A percentile compares a stretch with the other conserved stretches of the same genome.
phyloP scores from a whole-genome alignment of 108 stramenopile species.

The Cylindrotheca fusiformis region DNA sequence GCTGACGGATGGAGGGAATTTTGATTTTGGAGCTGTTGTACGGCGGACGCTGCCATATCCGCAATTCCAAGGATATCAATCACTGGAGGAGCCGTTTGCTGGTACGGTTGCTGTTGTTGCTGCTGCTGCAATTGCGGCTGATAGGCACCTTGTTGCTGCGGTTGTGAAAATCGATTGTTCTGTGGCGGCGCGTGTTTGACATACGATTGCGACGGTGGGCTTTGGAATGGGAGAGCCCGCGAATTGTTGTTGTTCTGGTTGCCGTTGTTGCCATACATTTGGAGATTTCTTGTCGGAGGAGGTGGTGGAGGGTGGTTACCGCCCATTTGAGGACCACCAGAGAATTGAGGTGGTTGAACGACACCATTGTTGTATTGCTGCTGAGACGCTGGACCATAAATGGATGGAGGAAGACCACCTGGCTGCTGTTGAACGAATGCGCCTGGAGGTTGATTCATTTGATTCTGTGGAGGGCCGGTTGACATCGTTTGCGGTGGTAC shows the following conservation, averaged over 20 bases:
- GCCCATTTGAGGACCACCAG: conserved; percentile 2
- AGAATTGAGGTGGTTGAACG: conserved; percentile 4
- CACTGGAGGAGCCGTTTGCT: conserved; percentile 5
- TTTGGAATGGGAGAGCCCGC: not conserved
- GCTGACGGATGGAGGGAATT: conserved; percentile 12
- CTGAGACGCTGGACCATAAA: not conserved
- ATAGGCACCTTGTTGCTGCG: conserved; percentile 5
- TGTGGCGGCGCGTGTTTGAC: not conserved
- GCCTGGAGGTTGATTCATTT: conserved; percentile 3
- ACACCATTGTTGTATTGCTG: not conserved
- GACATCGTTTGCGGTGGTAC: conserved; percentile 2
- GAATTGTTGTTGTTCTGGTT: no score
- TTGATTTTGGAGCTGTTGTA: conserved; percentile 45
- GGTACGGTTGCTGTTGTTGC: conserved; percentile 24
- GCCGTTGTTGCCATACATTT: conserved; percentile 1
- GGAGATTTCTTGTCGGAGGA: not conserved
- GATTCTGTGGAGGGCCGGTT: not conserved
- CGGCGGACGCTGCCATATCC: conserved; percentile 73
- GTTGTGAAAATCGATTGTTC: conserved; percentile 2
- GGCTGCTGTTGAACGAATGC: no score
- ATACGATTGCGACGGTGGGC: not conserved
- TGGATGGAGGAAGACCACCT: not conserved
- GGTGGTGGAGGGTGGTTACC: conserved; percentile 3
- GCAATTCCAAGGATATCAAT: conserved; percentile 76
- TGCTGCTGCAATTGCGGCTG: conserved; percentile 17